Evolutionary conservation across 176 grass and related monocot species (phyloP).

Genomic region (Lolium perenne): DNA sequence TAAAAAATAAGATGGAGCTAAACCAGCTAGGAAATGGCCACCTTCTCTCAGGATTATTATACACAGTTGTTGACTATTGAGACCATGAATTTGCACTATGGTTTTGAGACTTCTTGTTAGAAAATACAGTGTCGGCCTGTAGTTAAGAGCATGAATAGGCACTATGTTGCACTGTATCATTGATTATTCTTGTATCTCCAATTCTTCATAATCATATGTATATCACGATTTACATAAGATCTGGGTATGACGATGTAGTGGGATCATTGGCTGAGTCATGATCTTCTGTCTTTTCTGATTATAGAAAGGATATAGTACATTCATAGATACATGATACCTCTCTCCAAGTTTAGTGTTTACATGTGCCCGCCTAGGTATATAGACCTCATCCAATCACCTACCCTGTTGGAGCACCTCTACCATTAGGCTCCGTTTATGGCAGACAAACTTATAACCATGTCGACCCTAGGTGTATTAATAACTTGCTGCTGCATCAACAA

Average conservation of each 20-base stretch:
- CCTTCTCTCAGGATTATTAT: constrained; percentile 8
- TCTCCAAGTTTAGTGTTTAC: constrained; percentile 37
- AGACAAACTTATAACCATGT: constrained; percentile 59
- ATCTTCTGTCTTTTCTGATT: constrained; percentile 39
- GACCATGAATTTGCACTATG: constrained; percentile 33
- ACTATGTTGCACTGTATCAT: constrained; percentile 30
- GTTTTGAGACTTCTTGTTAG: constrained; percentile 13
- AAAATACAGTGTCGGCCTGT: background rate
- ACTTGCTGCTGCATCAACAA: constrained; percentile 33
- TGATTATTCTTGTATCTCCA: background rate
- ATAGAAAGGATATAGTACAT: constrained; percentile 31
- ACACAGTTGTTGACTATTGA: constrained; percentile 14
- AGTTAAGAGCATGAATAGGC: constrained; percentile 23
- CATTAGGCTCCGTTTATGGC: constrained; percentile 42
- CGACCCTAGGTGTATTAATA: constrained; percentile 38
- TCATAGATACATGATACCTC: constrained; percentile 39
- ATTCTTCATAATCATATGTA: constrained; percentile 15
- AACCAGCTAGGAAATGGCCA: constrained; percentile 28
- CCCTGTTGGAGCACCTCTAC: constrained; percentile 25
- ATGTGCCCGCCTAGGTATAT: constrained; percentile 54
- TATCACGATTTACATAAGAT: constrained; percentile 34
- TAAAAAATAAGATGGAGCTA: constrained; percentile 31
- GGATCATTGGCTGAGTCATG: constrained; percentile 38
- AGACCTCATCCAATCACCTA: constrained; percentile 40
- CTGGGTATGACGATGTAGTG: constrained; percentile 23